Evolutionary conservation across 108 stramenopile species (phyloP).

Genomic region (Stephanodiscus triporus): DNA sequence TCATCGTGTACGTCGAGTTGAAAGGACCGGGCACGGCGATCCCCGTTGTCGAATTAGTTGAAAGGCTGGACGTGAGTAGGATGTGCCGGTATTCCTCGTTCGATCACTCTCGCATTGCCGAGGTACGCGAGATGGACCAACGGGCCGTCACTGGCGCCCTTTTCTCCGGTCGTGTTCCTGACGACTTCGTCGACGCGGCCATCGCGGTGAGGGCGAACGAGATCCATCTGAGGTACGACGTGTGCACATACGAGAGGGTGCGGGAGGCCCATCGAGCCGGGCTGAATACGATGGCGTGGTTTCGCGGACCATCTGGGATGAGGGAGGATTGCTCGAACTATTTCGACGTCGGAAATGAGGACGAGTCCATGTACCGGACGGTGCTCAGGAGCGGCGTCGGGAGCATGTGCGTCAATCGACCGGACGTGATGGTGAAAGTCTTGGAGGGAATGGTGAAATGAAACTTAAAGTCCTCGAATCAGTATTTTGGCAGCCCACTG

Average conservation of each 20-base stretch:
- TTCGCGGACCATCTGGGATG: constrained; percentile 81
- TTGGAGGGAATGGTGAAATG: neutral
- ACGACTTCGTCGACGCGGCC: constrained; percentile 61
- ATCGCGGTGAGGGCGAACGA: constrained; percentile 66
- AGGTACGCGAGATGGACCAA: constrained; percentile 56
- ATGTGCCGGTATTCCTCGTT: constrained; percentile 71
- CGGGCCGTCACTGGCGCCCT: constrained; percentile 66
- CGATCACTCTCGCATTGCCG: constrained; percentile 54
- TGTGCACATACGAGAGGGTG: constrained; percentile 59
- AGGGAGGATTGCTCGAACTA: constrained; percentile 55
- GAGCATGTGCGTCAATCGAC: constrained; percentile 71
- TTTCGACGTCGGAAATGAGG: constrained; percentile 75
- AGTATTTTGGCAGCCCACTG: too few species aligned
- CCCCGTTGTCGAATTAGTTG: constrained; percentile 65
- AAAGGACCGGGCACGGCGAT: constrained; percentile 73
- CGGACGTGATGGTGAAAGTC: constrained; percentile 33
- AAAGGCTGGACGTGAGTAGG: constrained; percentile 58
- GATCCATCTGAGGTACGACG: constrained; percentile 80
- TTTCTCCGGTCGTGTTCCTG: constrained; percentile 51
- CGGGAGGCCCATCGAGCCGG: constrained; percentile 61
- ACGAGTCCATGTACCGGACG: constrained; percentile 66
- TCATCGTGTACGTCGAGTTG: constrained; percentile 75
- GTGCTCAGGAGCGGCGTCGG: constrained; percentile 69
- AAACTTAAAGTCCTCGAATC: neutral
- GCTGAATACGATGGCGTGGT: constrained; percentile 76